Base-by-base conservation (phyloP, 2,329 filamentous ascomycete genomes). In the Lachnellula cervina region DNA sequence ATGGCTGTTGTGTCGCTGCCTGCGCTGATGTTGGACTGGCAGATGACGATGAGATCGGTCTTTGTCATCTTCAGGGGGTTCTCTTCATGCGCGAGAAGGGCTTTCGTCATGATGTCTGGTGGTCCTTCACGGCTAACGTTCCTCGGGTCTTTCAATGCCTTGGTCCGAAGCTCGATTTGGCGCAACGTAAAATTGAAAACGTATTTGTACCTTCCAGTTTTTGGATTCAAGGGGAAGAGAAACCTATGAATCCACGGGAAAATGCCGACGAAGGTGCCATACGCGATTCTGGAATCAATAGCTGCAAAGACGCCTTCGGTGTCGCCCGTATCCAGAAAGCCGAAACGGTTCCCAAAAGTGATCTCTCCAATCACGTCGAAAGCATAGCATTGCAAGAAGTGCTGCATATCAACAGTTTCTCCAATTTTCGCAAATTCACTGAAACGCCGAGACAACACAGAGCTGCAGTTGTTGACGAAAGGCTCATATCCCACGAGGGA, bases 311-410 rank as follows among this genome's bases (percentile, higher is more conserved):
- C 65, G 0, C 71, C 72, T 6, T 71, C 70, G 0, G 77, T 71
- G 49, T 81, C 66, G 0, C 76, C 77, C 7, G 61, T 52, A 23
- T 79, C 74, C 0, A 81, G 66, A 52, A 80, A 78, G 0, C 77
- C 78, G 59, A 74, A 71, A 0, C 66, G 62, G 3, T 63, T 65
- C 13, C 65, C 72, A 40, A 74, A 74, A 0, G 76, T 79, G 17
- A 82, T 77, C 38, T 76, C 71, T 0, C 77, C 77, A 32, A 82
- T 79, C 1, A 80, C 76, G 49, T 80, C 76, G 43, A 78, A 77
- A 0, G 75, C 76, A 53, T 74, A 79, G 58, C 69, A 78, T 57
- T 78, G 76, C 28, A 78, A 65, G 72, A 73, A 76, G 48, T 73
- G 68, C 4, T 63, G 62, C 42, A 78, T 59, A 57, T 81, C 70